These are phyloP conservation scores for Torulaspora maleeae DNA, from an alignment of 805 yeast species.

Conservation along the genomic window DNA sequence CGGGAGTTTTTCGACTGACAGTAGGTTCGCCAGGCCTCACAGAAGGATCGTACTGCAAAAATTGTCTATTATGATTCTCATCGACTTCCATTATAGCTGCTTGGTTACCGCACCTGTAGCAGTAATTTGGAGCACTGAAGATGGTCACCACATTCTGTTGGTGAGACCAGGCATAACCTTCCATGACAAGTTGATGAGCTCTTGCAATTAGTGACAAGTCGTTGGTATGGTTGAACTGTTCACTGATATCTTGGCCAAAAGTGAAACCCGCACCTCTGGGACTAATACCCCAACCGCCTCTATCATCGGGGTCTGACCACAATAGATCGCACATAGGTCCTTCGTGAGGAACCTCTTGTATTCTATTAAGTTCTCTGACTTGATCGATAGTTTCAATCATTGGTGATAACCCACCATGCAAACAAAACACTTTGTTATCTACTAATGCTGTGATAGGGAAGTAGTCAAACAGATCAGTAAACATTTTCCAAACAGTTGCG, in stretches of 20 bases:
- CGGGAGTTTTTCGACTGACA: conserved; percentile 94
- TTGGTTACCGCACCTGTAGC: conserved; percentile 96
- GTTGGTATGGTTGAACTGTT: conserved; percentile 88
- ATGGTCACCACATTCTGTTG: conserved; percentile 92
- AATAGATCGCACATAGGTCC: conserved; percentile 96
- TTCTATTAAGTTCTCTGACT: conserved; percentile 82
- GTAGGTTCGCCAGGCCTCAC: conserved; percentile 98
- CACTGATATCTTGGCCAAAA: conserved; percentile 92
- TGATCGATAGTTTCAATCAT: conserved; percentile 91
- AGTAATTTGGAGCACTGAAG: conserved; percentile 92
- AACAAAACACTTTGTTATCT: conserved; percentile 83
- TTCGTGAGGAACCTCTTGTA: conserved; percentile 95
- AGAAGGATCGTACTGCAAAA: conserved; percentile 92
- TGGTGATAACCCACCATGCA: conserved; percentile 94
- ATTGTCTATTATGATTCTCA: conserved; percentile 85
- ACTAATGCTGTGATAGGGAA: conserved; percentile 92
- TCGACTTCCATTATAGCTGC: conserved; percentile 98
- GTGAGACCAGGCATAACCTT: conserved; percentile 92
- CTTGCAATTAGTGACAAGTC: conserved; percentile 81
- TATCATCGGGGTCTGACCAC: conserved; percentile 97
- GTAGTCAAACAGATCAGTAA: conserved; percentile 87
- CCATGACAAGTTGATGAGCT: conserved; percentile 98
- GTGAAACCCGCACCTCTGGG: conserved; percentile 99
- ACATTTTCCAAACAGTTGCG: conserved; percentile 89
- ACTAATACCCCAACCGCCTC: conserved; percentile 97